Base-by-base conservation (phyloP, 2,329 filamentous ascomycete species). In the Daldinia sp. region DNA sequence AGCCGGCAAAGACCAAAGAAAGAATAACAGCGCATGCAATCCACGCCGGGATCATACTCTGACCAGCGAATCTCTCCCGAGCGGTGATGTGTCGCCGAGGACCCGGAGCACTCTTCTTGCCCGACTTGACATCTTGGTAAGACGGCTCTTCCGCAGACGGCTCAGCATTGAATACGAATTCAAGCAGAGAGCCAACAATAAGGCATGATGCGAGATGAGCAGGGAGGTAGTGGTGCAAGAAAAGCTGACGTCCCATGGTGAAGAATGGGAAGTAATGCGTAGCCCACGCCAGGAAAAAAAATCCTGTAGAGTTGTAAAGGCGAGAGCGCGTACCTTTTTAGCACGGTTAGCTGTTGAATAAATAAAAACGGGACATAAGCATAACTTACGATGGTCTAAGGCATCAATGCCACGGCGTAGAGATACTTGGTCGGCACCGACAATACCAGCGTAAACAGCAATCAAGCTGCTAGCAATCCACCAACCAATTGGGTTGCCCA, bases 271-370 rank as follows among this genome's bases (percentile, higher is more conserved):
- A 89, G 85, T 98, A 99, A 80, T 99, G 96, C 1, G 94, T 95
- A 13, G 93, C 94, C 96, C 96, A 99, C 63, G 94, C 93, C 64
- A 99, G 88, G 89, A 98, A 98, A 85, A 99, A 97, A 88, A 99
- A 99, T 26, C 96, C 96, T 0, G 96, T 98, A 61, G 94, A 98
- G 86, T 98, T 98, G 84, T 99, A 99, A 56, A 99, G 87, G 71
- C 94, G 94, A 26, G 93, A 94, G 72, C 96, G 94, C 33, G 96
- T 94, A 73, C 94, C 94, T 92, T 78, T 55, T 55, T 37, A 3
- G 66, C 35, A 13, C 10, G 35, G 65, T 77, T 73, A 75, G 71
- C 60, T 44, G 23, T 2, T 26, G 9, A 23, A 51, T 42, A 33
- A 23, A 51, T 42, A 33, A 13, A 3, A 58, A 30, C 41, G 39